These are phyloP conservation scores for Alternaria sp. DNA, from an alignment of 2,329 filamentous ascomycete species.

Conservation along the genomic window DNA sequence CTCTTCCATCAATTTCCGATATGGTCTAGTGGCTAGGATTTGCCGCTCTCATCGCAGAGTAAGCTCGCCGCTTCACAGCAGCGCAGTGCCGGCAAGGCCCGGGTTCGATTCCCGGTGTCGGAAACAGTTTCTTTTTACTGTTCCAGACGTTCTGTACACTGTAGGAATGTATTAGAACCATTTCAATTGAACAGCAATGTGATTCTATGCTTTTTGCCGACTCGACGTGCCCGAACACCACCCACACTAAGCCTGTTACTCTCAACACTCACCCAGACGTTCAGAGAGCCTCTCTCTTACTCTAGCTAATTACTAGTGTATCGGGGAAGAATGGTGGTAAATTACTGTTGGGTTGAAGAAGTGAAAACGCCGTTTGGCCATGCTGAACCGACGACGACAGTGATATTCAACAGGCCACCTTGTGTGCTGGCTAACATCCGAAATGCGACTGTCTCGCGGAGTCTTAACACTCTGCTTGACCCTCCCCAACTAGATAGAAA, in stretches of 20 bases:
- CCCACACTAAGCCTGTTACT: rapidly evolving
- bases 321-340: neutral
- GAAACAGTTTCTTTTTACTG: constrained; percentile 23
- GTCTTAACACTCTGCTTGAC: no score
- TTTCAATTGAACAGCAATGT: no score
- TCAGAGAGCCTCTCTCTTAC: neutral
- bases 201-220: neutral
- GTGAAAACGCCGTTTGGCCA: neutral
- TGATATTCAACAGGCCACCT: no score
- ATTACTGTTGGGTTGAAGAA: neutral
- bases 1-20: constrained; percentile 18
- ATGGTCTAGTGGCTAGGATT: constrained; percentile 45
- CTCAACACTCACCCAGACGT: neutral
- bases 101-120: constrained; percentile 46
- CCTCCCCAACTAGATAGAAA: no score
- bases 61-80: constrained; percentile 22
- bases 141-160: neutral
- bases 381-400: neutral
- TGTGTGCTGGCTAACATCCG: no score
- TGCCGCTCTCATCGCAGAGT: constrained; percentile 41
- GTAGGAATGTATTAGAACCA: no score
- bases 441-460: no score
- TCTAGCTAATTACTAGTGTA: rapidly evolving
- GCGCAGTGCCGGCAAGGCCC: constrained; percentile 41
- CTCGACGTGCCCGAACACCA: neutral